A percentile compares a stretch with the other conserved stretches of the same genome.
Conservation (phyloP, 169 alveolate genomes). For the Eimeria acervulina region DNA sequence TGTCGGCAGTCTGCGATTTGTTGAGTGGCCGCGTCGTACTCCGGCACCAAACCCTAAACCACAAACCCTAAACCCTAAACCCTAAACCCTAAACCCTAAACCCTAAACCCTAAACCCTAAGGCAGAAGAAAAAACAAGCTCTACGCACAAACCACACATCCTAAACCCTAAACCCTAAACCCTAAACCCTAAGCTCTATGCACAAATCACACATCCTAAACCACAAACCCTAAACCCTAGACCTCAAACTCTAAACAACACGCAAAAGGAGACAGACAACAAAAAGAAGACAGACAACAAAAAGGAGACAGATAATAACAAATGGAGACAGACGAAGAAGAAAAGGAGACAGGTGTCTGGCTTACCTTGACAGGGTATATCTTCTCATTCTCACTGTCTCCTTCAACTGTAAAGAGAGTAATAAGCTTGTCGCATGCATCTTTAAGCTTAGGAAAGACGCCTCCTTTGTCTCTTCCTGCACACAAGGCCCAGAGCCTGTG, state of each 20-base stretch:
- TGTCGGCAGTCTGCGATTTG: neutral
- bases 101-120: slow-evolving; percentile 27
- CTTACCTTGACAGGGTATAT: neutral
- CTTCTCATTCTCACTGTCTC: neutral
- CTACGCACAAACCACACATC: no score
- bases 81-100: slow-evolving; percentile 31
- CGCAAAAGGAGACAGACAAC: no score
- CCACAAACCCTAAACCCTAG: neutral
- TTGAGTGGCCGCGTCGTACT: neutral
- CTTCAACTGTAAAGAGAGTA: neutral
- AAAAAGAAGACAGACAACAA: no score
- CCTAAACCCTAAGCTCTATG: no score
- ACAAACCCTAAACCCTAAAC: slow-evolving; percentile 26
- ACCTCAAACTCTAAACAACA: neutral
- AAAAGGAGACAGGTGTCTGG: no score
- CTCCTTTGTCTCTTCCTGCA: neutral
- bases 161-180: no score
- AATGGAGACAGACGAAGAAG: no score
- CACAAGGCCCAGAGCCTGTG: neutral
- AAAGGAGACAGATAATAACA: no score
- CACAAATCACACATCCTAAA: no score
- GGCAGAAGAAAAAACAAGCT: no score
- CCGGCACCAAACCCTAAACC: neutral
- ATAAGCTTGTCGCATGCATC: neutral
- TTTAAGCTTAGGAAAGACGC: neutral